Percentiles rank a stretch among this genome's conserved stretches.
These are phyloP conservation scores for Pythium scleroteichum DNA, from an alignment of 352 stramenopile species.

Conservation along the genomic window DNA sequence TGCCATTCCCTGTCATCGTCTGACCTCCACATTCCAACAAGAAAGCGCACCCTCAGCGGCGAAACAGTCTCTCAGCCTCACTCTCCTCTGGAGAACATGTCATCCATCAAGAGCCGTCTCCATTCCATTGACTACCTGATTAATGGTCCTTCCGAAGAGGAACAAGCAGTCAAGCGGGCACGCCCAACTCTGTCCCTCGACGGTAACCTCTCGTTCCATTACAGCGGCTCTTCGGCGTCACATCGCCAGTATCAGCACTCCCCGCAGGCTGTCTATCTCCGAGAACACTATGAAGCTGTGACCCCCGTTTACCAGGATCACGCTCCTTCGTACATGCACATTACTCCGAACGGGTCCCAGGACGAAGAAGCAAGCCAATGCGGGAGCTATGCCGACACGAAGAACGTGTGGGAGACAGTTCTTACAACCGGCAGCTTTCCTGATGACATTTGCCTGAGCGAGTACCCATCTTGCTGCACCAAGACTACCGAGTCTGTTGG, in stretches of 20 bases:
- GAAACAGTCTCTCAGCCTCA: conserved; percentile 3
- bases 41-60: background rate
- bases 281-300: background rate
- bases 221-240: background rate
- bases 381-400: conserved; percentile 25
- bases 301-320: conserved; percentile 21
- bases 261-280: conserved; percentile 4
- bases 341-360: conserved; percentile 4
- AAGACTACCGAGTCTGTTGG: conserved; percentile 15
- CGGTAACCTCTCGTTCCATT: conserved; percentile 9
- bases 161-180: conserved; percentile 14
- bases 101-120: conserved; percentile 19
- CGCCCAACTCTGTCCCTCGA: conserved; percentile 22
- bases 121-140: conserved; percentile 35
- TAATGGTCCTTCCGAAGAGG: conserved; percentile 11
- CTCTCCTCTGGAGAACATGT: conserved; percentile 10
- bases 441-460: conserved; percentile 56
- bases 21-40: conserved; percentile 10
- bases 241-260: conserved; percentile 11
- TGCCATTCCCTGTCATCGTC: conserved; percentile 17
- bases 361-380: conserved; percentile 15
- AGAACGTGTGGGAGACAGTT: conserved; percentile 70
- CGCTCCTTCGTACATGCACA: conserved; percentile 9
- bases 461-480: conserved; percentile 33
- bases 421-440: conserved; percentile 61